Evolutionary conservation across 2,329 filamentous ascomycete species (phyloP).

Genomic region (Fusarium pininemorale): DNA sequence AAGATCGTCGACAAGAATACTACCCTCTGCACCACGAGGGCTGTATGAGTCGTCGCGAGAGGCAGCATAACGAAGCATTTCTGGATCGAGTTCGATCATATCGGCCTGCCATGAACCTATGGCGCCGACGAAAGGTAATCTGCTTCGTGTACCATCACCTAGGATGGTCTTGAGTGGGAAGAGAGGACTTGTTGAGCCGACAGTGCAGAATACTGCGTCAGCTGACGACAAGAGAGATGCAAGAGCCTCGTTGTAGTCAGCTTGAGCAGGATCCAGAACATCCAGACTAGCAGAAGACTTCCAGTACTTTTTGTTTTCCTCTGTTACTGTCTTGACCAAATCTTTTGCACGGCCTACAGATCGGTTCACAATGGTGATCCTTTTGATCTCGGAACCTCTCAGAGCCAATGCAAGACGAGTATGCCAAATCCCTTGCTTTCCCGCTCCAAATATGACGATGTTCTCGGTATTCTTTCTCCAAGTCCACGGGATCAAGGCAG

Average conservation of each 20-base stretch:
- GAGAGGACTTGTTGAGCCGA: slow-evolving; percentile 24
- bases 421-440: slow-evolving; percentile 78
- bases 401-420: slow-evolving; percentile 71
- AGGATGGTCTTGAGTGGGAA: slow-evolving; percentile 16
- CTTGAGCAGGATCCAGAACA: slow-evolving; percentile 4
- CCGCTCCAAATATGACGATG: slow-evolving; percentile 73
- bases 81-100: slow-evolving; percentile 74
- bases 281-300: slow-evolving; percentile 9
- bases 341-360: slow-evolving; percentile 10
- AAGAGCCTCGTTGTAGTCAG: slow-evolving; percentile 5
- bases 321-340: slow-evolving; percentile 1
- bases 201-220: slow-evolving; percentile 33
- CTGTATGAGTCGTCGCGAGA: slow-evolving; percentile 1
- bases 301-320: slow-evolving; percentile 31
- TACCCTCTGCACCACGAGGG: background rate
- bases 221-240: background rate
- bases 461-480: slow-evolving; percentile 51
- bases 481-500: slow-evolving; percentile 68
- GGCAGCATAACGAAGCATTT: slow-evolving; percentile 55
- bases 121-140: slow-evolving; percentile 53
- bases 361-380: slow-evolving; percentile 46
- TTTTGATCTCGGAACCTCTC: slow-evolving; percentile 36
- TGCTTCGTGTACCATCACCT: background rate
- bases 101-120: slow-evolving; percentile 66
- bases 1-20: slow-evolving; percentile 62